Evolutionary conservation across 495 filamentous ascomycete species (phyloP).

Genomic region (Endocarpon pusillum): DNA sequence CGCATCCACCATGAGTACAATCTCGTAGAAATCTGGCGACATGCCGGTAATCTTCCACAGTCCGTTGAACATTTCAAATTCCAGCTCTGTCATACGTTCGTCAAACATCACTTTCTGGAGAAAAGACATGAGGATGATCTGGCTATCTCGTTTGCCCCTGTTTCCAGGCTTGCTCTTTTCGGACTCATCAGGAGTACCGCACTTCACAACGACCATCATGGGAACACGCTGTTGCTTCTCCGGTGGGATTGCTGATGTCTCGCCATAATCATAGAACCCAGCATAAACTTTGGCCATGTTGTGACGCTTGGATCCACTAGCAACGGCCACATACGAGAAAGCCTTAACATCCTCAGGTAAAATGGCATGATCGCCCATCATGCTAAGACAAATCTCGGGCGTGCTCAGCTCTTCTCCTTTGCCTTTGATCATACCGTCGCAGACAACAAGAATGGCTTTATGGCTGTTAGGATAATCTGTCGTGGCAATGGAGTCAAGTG

Average conservation of each 20-base stretch:
- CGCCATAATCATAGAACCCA: slow-evolving; percentile 94
- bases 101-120: slow-evolving; percentile 99
- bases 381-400: slow-evolving; percentile 74
- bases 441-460: slow-evolving; percentile 88
- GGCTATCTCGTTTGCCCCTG: slow-evolving; percentile 92
- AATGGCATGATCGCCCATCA: slow-evolving; percentile 85
- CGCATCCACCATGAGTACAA: slow-evolving; percentile 96
- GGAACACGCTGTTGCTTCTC: slow-evolving; percentile 97
- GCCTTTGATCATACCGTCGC: slow-evolving; percentile 96
- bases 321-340: slow-evolving; percentile 93
- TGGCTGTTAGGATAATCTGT: slow-evolving; percentile 99
- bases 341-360: slow-evolving; percentile 62
- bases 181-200: slow-evolving; percentile 77
- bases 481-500: slow-evolving; percentile 87
- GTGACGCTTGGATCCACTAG: slow-evolving; percentile 89
- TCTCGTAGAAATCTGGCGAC: slow-evolving; percentile 91
- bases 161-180: slow-evolving; percentile 79
- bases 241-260: slow-evolving; percentile 53
- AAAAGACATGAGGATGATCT: slow-evolving; percentile 99
- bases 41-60: slow-evolving; percentile 98
- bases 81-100: slow-evolving; percentile 98
- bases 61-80: slow-evolving; percentile 99
- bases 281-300: slow-evolving; percentile 99
- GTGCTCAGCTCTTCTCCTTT: slow-evolving; percentile 77
- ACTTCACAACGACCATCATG: slow-evolving; percentile 96